phyloP scores from a whole-genome alignment of 1,139 yeast species.

The Ogataea hybrid region DNA sequence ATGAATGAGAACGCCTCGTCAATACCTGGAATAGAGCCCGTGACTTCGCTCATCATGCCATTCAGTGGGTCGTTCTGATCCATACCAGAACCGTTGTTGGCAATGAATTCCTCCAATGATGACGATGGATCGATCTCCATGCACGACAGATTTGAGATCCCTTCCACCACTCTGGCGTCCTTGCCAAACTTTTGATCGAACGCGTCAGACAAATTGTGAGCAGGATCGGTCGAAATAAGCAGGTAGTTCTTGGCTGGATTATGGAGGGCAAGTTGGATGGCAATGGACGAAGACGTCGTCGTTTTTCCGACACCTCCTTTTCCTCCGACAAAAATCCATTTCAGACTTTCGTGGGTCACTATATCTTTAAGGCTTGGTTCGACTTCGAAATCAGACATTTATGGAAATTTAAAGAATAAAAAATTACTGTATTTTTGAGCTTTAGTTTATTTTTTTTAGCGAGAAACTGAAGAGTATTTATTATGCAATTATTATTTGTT shows the following conservation, averaged over 20 bases:
- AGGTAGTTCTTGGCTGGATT: slow-evolving; percentile 80
- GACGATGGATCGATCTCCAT: slow-evolving; percentile 99
- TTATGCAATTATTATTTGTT: slow-evolving; percentile 2
- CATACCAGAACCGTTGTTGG: slow-evolving; percentile 39
- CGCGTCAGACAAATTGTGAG: slow-evolving; percentile 95
- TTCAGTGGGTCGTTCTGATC: slow-evolving; percentile 63
- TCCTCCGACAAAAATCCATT: slow-evolving; percentile 98
- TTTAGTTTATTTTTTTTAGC: slow-evolving; percentile 1
- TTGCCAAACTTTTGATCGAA: slow-evolving; percentile 97
- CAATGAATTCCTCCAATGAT: slow-evolving; percentile 82
- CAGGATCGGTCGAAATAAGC: slow-evolving; percentile 95
- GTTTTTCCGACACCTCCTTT: slow-evolving; percentile 99
- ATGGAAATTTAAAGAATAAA: slow-evolving; percentile 16
- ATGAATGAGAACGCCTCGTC: slow-evolving; percentile 97
- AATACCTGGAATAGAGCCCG: slow-evolving; percentile 95
- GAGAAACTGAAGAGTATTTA: not conserved
- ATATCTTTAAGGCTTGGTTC: slow-evolving; percentile 72
- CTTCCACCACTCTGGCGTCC: slow-evolving; percentile 92
- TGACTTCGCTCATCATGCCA: slow-evolving; percentile 83
- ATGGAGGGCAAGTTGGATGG: slow-evolving; percentile 82
- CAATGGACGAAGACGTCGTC: slow-evolving; percentile 92
- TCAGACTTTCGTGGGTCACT: slow-evolving; percentile 65
- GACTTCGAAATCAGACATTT: slow-evolving; percentile 39
- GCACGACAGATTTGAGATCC: slow-evolving; percentile 82
- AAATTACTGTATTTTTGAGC: not conserved